Base-by-base conservation (phyloP, 495 filamentous ascomycete genomes). In the Penicillium ochrochloron region DNA sequence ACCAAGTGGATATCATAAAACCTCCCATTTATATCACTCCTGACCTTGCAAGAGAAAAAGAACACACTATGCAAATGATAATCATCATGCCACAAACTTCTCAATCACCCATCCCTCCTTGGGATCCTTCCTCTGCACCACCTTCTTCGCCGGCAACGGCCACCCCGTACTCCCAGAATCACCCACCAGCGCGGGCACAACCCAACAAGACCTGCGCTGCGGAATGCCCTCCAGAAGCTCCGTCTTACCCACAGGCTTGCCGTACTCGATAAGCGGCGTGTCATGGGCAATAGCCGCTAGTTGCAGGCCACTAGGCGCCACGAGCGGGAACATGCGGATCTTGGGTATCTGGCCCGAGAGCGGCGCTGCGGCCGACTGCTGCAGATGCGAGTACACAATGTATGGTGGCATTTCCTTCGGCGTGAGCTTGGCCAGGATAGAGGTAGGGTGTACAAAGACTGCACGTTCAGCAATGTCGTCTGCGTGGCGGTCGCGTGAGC, bases 381-480 rank as follows among this genome's bases (percentile, higher is more conserved):
- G 92, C 3, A 99, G 88, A 71, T 93, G 88, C 31, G 88, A 87
- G 76, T 97, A 99, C 31, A 97, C 81, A 62, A 99, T 82, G 69
- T 94, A 98, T 58, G 91, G 85, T 1, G 95, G 95, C 70, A 91
- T 85, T 69, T 92, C 89, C 67, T 87, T 86, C 0, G 86, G 77
- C n/a, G 87, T 85, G 35, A 87, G 74, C 61, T 87, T 87, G 1
- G 94, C 85, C 11, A 99, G 83, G 2, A 92, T 76, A 1, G 93
- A 97, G 0, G 89, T 87, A 0, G 93, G 93, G 73, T 97, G 94
- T 31, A 97, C 83, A 74, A 92, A 97, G n/a, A 95, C 91, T 27
- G 82, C 85, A 10, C 80, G 78, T 64, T 87, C 86, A 27, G 72
- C 54, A 17, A 85, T 60, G 33, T 87, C 82, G n/a, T 75, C 67